Conservation (phyloP, 257 asterid genomes). For the Solanum piurae region DNA sequence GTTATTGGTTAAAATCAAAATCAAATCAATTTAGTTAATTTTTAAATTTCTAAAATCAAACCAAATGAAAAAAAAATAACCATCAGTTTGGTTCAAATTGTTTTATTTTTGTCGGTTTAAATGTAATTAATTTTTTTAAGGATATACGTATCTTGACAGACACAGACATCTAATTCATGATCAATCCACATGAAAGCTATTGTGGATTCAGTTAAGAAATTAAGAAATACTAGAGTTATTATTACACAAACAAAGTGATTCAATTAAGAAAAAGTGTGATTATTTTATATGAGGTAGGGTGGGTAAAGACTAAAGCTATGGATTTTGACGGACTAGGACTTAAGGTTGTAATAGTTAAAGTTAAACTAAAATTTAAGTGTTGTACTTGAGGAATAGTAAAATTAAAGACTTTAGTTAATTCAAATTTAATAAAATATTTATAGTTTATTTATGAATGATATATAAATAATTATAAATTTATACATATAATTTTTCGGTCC, state of each 20-base stretch:
- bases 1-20: too few relatives aligned
- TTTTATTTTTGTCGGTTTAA: too few relatives aligned
- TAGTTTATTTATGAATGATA: too few relatives aligned
- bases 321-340: not conserved
- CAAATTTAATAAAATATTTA: too few relatives aligned
- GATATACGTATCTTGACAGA: not conserved
- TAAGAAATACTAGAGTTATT: too few relatives aligned
- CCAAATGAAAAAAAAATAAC: not conserved
- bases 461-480: too few relatives aligned
- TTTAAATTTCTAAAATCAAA: not conserved
- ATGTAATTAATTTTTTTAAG: too few relatives aligned
- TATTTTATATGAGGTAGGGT: not conserved
- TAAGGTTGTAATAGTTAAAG: not conserved
- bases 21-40: not conserved
- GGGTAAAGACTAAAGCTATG: not conserved
- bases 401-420: not conserved
- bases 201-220: too few relatives aligned
- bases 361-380: not conserved
- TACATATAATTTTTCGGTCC: too few relatives aligned
- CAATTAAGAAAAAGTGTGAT: not conserved
- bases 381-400: not conserved
- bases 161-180: not conserved
- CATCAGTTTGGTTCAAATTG: not conserved
- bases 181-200: not conserved
- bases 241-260: not conserved